Conservation (phyloP, 257 asterid genomes). For the Solanum microdontum region DNA sequence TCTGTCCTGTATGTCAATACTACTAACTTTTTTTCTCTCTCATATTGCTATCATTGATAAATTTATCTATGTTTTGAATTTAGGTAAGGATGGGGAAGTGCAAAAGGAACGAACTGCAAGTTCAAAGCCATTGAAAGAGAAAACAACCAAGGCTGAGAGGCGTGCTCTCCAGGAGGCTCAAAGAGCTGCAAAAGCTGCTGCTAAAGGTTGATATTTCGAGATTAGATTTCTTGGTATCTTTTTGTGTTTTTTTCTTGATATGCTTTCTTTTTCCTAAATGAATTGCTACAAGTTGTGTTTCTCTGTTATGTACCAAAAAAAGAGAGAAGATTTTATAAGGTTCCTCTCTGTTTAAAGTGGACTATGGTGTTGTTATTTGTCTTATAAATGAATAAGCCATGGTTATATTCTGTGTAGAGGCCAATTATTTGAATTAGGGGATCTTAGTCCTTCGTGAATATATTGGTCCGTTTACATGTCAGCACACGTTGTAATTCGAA, state of each 20-base stretch:
- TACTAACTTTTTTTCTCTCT: neutral
- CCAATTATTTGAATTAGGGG: neutral
- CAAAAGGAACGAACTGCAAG: slow-evolving; percentile 30
- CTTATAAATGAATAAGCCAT: neutral
- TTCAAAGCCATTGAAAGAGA: slow-evolving; percentile 58
- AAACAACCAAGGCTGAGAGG: slow-evolving; percentile 83
- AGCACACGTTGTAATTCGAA: neutral
- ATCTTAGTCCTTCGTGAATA: neutral
- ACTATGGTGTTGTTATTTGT: neutral
- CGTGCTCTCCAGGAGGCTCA: slow-evolving; percentile 97
- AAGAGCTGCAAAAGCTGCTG: slow-evolving; percentile 81
- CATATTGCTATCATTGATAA: neutral
- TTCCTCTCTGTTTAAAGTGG: neutral
- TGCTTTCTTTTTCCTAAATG: neutral
- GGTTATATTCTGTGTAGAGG: neutral
- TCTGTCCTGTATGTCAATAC: neutral
- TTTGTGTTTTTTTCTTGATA: neutral
- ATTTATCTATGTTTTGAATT: neutral
- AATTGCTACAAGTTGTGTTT: neutral
- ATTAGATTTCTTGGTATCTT: neutral
- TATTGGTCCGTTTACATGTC: neutral
- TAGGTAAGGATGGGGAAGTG: slow-evolving; percentile 43
- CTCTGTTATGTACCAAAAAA: neutral
- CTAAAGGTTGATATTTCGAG: slow-evolving; percentile 39
- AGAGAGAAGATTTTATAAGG: neutral